phyloP scores from a whole-genome alignment of 495 filamentous ascomycete genomes.

The Penicillium manginii region DNA sequence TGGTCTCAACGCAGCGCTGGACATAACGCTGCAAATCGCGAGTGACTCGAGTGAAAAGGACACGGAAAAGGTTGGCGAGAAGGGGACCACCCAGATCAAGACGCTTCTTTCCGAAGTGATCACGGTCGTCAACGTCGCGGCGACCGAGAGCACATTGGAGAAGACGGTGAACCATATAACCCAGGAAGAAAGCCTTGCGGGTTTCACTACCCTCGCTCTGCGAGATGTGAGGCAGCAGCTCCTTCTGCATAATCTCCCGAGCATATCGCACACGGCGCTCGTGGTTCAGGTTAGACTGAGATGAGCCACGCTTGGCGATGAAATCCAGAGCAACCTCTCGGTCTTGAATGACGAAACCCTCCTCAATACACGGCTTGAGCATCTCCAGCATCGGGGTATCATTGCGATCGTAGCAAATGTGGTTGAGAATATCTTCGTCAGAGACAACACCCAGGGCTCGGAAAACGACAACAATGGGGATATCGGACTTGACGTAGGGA shows the following conservation, averaged over 20 bases:
- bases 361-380: constrained; percentile 94
- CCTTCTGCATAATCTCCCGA: constrained; percentile 92
- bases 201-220: constrained; percentile 96
- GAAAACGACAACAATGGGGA: constrained; percentile 94
- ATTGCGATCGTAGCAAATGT: constrained; percentile 93
- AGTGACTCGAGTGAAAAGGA: constrained; percentile 82
- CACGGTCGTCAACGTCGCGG: constrained; percentile 91
- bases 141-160: constrained; percentile 90
- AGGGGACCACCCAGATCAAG: constrained; percentile 94
- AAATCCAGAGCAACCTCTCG: constrained; percentile 94
- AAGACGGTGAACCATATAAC: constrained; percentile 97
- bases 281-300: constrained; percentile 68
- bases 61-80: constrained; percentile 89
- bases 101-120: constrained; percentile 99
- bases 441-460: constrained; percentile 94
- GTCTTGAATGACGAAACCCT: constrained; percentile 94
- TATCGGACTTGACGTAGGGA: constrained; percentile 90
- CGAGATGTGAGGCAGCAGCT: constrained; percentile 94
- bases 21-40: constrained; percentile 88
- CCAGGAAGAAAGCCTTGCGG: constrained; percentile 95
- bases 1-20: constrained; percentile 86
- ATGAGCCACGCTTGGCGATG: constrained; percentile 88
- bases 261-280: constrained; percentile 90
- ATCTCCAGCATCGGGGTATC: constrained; percentile 98
- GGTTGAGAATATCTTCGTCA: constrained; percentile 96